Conservation (phyloP, 2,329 filamentous ascomycete species). For the Apiospora pterosperma region DNA sequence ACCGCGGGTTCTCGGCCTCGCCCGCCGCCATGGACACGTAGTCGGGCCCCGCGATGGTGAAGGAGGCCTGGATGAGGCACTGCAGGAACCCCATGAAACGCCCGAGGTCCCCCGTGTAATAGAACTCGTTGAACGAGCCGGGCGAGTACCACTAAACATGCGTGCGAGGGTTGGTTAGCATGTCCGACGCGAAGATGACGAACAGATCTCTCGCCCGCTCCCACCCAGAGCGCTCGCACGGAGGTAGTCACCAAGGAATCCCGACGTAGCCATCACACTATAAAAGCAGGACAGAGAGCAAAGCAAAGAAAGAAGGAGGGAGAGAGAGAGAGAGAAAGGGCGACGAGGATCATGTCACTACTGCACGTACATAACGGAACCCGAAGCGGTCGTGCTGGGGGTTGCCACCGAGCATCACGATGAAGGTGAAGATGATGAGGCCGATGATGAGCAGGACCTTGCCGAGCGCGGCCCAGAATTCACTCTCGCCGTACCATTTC, state of each 20-base stretch:
- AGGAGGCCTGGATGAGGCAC: constrained; percentile 68
- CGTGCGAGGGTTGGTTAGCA: constrained; percentile 14
- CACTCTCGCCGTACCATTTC: constrained; percentile 71
- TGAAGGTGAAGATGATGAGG: constrained; percentile 73
- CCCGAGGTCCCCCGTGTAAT: constrained; percentile 63
- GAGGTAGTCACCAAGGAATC: neutral
- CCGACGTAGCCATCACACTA: neutral
- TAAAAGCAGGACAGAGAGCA: neutral
- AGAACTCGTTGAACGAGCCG: constrained; percentile 66
- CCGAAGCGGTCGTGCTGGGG: constrained; percentile 69
- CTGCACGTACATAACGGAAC: constrained; percentile 45
- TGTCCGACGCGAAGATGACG: too few relatives aligned
- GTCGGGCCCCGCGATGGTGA: constrained; percentile 60
- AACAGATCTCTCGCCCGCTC: too few relatives aligned
- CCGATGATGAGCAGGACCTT: constrained; percentile 71
- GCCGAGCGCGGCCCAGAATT: constrained; percentile 71
- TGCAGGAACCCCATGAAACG: constrained; percentile 72
- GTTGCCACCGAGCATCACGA: constrained; percentile 81
- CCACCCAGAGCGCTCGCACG: neutral
- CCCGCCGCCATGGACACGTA: constrained; percentile 62
- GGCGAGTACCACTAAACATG: constrained; percentile 57
- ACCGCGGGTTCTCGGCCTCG: constrained; percentile 68
- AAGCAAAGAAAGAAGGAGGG: too few relatives aligned
- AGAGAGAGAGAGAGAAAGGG: too few relatives aligned
- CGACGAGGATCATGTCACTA: neutral